Conservation (phyloP, 2,329 filamentous ascomycete species). For the Leptographium flavum region DNA sequence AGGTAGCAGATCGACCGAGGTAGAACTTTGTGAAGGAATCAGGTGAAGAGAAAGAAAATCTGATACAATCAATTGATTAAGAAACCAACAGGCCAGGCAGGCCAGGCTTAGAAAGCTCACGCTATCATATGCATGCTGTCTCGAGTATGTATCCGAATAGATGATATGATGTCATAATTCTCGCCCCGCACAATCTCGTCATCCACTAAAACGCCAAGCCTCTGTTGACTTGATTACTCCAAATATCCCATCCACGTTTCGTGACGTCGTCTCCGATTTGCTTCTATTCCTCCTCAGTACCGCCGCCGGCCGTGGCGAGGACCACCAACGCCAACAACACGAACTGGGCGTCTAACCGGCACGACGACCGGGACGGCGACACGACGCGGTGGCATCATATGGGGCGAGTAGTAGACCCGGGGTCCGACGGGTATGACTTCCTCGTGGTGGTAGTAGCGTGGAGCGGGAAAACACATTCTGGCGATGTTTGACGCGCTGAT, state of each 20-base stretch:
- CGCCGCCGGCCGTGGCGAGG: too few species aligned
- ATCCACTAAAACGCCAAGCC: background rate
- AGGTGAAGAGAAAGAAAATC: too few species aligned
- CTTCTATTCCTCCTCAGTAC: background rate
- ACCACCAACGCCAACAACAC: too few species aligned
- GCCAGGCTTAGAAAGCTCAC: too few species aligned
- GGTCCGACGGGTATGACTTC: constrained; percentile 28
- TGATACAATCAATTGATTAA: too few species aligned
- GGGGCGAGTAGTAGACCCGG: constrained; percentile 19
- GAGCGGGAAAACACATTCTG: constrained; percentile 37
- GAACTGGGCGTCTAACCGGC: background rate
- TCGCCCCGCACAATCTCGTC: background rate
- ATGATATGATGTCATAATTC: background rate
- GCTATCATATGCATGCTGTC: too few species aligned
- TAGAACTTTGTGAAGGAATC: too few species aligned
- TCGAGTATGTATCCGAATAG: background rate
- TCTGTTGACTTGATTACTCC: background rate
- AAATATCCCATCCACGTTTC: background rate
- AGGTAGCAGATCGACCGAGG: background rate
- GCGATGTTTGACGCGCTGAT: too few species aligned
- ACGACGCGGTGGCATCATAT: constrained; percentile 11
- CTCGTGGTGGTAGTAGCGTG: constrained; percentile 41
- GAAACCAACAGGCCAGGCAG: too few species aligned
- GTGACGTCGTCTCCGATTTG: too few species aligned
- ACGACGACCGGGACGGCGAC: constrained; percentile 3